Evolutionary conservation across 768 basidiomycete genomes (phyloP).

Genomic region (Leucosporidium yakuticum): DNA sequence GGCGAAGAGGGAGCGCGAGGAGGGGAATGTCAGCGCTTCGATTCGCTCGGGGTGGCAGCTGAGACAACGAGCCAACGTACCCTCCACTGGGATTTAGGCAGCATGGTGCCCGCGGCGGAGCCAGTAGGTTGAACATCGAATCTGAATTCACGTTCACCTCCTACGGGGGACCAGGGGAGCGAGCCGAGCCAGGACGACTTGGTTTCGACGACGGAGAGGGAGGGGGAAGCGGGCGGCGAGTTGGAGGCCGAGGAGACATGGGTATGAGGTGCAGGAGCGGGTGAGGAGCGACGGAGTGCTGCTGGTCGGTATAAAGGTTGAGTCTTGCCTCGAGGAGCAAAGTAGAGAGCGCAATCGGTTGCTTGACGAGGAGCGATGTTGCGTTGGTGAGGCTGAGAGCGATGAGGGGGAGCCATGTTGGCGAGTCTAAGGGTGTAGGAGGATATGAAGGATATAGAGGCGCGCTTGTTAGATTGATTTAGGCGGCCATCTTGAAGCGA

Average conservation of each 20-base stretch:
- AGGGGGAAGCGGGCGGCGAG: background rate
- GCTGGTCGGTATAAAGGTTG: background rate
- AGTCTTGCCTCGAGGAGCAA: background rate
- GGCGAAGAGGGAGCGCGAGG: too few species aligned
- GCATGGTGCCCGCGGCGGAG: background rate
- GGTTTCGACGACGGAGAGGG: background rate
- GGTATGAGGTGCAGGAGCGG: background rate
- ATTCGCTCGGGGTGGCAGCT: background rate
- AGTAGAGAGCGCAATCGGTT: background rate
- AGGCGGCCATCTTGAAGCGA: too few species aligned
- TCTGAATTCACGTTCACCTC: background rate
- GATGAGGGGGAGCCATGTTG: too few species aligned
- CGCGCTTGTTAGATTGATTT: too few species aligned
- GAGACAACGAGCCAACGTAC: background rate
- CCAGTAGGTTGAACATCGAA: too few species aligned
- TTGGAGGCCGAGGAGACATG: background rate
- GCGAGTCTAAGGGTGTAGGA: too few species aligned
- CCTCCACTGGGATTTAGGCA: constrained; percentile 3
- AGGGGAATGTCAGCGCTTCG: background rate
- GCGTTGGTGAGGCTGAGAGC: too few species aligned
- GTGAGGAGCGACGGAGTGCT: background rate
- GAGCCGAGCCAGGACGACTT: background rate
- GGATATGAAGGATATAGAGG: too few species aligned
- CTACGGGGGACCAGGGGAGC: background rate
- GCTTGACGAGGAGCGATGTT: too few species aligned